Base-by-base conservation (phyloP, 495 filamentous ascomycete species). In the Neurospora sp. region DNA sequence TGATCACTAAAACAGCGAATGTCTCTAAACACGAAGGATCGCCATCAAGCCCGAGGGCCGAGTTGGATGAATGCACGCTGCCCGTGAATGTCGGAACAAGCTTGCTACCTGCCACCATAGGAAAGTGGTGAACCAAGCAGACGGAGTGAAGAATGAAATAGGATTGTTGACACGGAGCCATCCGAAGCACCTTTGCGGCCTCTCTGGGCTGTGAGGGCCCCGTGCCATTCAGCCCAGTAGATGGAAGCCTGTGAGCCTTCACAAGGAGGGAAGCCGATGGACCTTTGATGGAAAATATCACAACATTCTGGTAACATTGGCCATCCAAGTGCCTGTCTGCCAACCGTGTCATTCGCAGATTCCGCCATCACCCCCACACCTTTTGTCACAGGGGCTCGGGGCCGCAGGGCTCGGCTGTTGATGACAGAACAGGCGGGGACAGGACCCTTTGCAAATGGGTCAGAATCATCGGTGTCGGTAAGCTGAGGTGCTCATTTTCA, bases 221-320 rank as follows among this genome's bases (percentile, higher is more conserved):
- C 48, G 23, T 59, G 23, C 48, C 23, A 59, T 59, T 59, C 48
- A 31, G 48, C 48, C 48, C 12, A 59, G 48, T 62, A 27, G 12
- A 31, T 31, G 12, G 54, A 16, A 62, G 54, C 54, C 54, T 62
- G 54, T 62, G 54, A 62, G 3, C 5, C 48, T 27, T 35, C 12
- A 0, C 12, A 4, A 35, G 23, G 54, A 66, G 70, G 42, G 40
- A 48, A 48, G 70, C 70, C 40, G 70, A 35, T 71, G 42, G 71
- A 23, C 27, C 44, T 69, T 46, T 20, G 12, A 59, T 72, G 42
- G 69, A 70, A 70, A 77, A 81, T 77, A 81, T 80, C 73, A 75
- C 79, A 78, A 77, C 78, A 81, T 80, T 80, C 79, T 81, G 27
- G 76, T 77, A 79, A 78, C 77, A 80, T 77, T 37, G 14, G 39